Conservation (phyloP, 2,329 filamentous ascomycete genomes). For the Penicillium sp. region DNA sequence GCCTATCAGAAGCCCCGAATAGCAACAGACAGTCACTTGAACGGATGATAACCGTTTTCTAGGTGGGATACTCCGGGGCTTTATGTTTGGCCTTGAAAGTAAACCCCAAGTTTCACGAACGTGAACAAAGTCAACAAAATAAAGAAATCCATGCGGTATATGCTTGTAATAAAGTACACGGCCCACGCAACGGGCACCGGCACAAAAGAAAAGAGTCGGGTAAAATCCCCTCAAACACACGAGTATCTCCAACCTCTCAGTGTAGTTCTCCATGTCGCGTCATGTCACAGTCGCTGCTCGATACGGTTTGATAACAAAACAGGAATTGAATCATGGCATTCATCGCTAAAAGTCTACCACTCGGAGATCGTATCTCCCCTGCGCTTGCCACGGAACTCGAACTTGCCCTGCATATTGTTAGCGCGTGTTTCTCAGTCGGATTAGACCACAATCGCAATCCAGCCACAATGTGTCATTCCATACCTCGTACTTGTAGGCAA, state of each 20-base stretch:
- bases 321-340: conserved; percentile 6
- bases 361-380: conserved; percentile 81
- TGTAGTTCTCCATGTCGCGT: background rate
- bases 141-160: conserved; percentile 33
- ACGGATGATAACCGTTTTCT: background rate
- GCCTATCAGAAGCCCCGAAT: background rate
- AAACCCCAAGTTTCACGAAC: too few relatives aligned
- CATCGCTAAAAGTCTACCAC: conserved; percentile 54
- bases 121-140: conserved; percentile 2
- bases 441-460: background rate
- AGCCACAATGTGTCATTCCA: conserved; percentile 44
- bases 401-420: conserved; percentile 68
- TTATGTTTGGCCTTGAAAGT: background rate
- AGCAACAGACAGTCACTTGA: background rate
- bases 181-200: conserved; percentile 15
- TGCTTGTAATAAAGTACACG: conserved; percentile 34
- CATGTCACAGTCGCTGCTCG: background rate
- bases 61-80: background rate
- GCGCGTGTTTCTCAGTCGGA: conserved; percentile 3
- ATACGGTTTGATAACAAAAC: background rate
- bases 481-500: conserved; percentile 82
- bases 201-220: conserved; percentile 5
- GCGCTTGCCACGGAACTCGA: conserved; percentile 79
- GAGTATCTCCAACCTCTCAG: background rate
- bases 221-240: background rate